Conservation (phyloP, 371 early-diverging fungal species). For the Lichtheimia ramosa region DNA sequence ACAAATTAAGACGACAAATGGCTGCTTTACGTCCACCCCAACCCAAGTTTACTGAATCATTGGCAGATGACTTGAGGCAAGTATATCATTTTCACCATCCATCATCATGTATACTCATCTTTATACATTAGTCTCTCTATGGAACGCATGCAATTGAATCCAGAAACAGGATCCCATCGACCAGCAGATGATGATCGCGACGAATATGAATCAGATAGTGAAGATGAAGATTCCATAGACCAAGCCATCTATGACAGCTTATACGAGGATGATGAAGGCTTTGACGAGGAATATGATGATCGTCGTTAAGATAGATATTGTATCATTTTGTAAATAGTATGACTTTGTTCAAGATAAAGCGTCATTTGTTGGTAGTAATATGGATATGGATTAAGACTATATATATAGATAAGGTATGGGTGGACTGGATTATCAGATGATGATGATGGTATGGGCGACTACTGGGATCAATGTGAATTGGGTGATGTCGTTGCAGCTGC, state of each 20-base stretch:
- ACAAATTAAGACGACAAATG: slow-evolving; percentile 27
- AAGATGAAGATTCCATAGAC: slow-evolving; percentile 17
- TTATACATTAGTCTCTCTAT: slow-evolving; percentile 18
- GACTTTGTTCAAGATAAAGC: too few relatives aligned
- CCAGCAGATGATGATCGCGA: slow-evolving; percentile 35
- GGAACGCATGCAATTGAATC: slow-evolving; percentile 27
- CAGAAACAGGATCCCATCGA: slow-evolving; percentile 27
- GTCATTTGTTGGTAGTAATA: too few relatives aligned
- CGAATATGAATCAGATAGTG: slow-evolving; percentile 22
- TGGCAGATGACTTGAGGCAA: slow-evolving; percentile 38
- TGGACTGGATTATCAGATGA: too few relatives aligned
- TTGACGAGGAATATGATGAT: slow-evolving; percentile 24
- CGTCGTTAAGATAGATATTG: too few relatives aligned
- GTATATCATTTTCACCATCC: background rate
- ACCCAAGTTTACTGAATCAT: slow-evolving; percentile 17
- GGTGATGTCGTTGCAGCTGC: too few relatives aligned
- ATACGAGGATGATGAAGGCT: slow-evolving; percentile 40
- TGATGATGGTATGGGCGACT: too few relatives aligned
- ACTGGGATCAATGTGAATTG: too few relatives aligned
- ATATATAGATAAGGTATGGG: too few relatives aligned
- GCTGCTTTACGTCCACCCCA: slow-evolving; percentile 15
- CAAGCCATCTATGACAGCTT: slow-evolving; percentile 18
- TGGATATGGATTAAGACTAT: too few relatives aligned
- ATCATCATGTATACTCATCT: background rate
- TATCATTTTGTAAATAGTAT: too few relatives aligned